Evolutionary conservation across 768 basidiomycete species (phyloP).

Genomic region (Psilocybe cyanescens): DNA sequence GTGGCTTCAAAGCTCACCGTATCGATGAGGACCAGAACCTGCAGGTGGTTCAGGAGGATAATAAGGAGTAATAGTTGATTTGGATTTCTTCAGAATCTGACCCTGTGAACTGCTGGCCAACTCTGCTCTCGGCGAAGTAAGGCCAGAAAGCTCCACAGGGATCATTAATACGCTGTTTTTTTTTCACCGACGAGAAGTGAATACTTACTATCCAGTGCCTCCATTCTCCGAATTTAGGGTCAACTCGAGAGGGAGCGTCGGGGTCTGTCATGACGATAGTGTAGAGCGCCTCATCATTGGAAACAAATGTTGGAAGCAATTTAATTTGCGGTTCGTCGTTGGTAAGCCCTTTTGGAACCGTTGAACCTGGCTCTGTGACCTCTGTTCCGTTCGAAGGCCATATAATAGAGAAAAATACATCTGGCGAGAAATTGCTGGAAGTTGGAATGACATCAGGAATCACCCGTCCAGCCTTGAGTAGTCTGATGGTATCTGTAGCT

Average conservation of each 20-base stretch:
- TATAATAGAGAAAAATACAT: conserved; percentile 46
- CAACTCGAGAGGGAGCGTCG: conserved; percentile 54
- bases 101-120: conserved; percentile 17
- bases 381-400: conserved; percentile 44
- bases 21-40: conserved; percentile 59
- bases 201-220: conserved; percentile 58
- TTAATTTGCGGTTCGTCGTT: conserved; percentile 53
- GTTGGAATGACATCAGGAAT: conserved; percentile 51
- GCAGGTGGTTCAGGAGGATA: conserved; percentile 58
- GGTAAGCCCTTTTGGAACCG: conserved; percentile 37
- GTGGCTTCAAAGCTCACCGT: conserved; percentile 41
- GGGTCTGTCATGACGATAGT: conserved; percentile 64
- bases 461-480: conserved; percentile 40
- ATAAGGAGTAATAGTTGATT: conserved; percentile 56
- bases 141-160: conserved; percentile 37
- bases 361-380: conserved; percentile 30
- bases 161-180: neutral
- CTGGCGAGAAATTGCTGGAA: conserved; percentile 36
- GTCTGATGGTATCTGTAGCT: conserved; percentile 34
- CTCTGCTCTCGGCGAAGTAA: conserved; percentile 30
- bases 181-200: no score
- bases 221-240: conserved; percentile 55
- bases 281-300: conserved; percentile 34
- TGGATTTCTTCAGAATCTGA: conserved; percentile 42
- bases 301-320: conserved; percentile 44